Evolutionary conservation across 2,329 filamentous ascomycete species (phyloP).

Genomic region (Penicillium sp.): DNA sequence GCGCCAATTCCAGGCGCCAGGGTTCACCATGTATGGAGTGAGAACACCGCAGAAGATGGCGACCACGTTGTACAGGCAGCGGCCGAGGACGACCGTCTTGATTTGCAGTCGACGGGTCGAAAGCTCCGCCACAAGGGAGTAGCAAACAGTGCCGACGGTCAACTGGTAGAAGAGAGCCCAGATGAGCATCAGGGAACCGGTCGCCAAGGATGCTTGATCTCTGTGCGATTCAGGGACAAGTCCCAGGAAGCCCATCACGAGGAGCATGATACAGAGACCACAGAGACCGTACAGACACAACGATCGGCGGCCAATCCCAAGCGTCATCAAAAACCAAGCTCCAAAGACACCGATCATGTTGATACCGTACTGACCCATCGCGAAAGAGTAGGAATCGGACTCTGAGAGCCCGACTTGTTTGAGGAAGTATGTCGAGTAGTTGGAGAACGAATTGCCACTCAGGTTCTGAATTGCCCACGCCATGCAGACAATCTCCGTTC

Average conservation of each 20-base stretch:
- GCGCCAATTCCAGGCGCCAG: constrained; percentile 76
- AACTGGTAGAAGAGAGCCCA: constrained; percentile 82
- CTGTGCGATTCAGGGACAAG: constrained; percentile 59
- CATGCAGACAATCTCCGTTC: constrained; percentile 67
- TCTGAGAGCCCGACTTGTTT: constrained; percentile 51
- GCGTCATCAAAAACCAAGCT: constrained; percentile 72
- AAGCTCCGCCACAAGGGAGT: constrained; percentile 79
- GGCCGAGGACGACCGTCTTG: constrained; percentile 83
- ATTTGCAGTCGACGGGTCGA: constrained; percentile 78
- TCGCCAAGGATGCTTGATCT: constrained; percentile 62
- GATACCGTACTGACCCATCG: constrained; percentile 56
- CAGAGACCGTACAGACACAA: constrained; percentile 72
- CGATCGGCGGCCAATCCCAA: constrained; percentile 66
- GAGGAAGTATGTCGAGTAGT: constrained; percentile 58
- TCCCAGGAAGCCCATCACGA: constrained; percentile 78
- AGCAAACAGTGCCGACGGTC: constrained; percentile 82
- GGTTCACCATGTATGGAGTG: constrained; percentile 91
- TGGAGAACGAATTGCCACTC: constrained; percentile 58
- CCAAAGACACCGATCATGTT: constrained; percentile 76
- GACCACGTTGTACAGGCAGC: constrained; percentile 74
- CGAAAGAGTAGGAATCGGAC: constrained; percentile 50
- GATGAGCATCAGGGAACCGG: constrained; percentile 75
- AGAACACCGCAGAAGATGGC: constrained; percentile 75
- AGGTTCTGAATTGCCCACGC: constrained; percentile 62
- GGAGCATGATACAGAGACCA: constrained; percentile 67